Percentiles rank a stretch among this genome's conserved stretches.
phyloP scores from a whole-genome alignment of 495 filamentous ascomycete genomes.

The Neurospora intermedia region DNA sequence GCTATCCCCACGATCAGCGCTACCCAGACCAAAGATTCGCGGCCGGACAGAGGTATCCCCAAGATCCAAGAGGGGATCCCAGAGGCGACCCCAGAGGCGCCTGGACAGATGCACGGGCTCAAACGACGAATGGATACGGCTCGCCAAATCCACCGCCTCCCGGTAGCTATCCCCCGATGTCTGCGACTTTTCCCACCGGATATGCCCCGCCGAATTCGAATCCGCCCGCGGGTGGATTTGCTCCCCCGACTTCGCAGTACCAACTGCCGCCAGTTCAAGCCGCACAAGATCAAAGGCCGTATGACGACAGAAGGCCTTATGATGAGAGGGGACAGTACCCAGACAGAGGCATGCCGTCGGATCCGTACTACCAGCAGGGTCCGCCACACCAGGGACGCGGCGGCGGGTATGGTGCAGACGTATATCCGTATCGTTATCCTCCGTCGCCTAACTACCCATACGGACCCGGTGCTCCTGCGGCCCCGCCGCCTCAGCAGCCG shows the following conservation, averaged over 20 bases:
- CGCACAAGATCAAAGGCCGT: slow-evolving; percentile 7
- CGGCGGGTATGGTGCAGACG: slow-evolving; percentile 1
- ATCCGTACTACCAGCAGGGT: slow-evolving; percentile 11
- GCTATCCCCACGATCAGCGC: slow-evolving; percentile 16
- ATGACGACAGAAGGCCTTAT: slow-evolving; percentile 5
- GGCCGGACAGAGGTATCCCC: slow-evolving; percentile 3
- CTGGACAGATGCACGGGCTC: neutral
- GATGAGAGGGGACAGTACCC: slow-evolving; percentile 7
- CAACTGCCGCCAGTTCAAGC: slow-evolving; percentile 6
- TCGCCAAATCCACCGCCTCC: neutral
- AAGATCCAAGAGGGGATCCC: slow-evolving; percentile 3
- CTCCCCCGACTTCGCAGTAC: slow-evolving; percentile 12
- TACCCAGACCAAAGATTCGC: slow-evolving; percentile 4
- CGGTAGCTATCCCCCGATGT: slow-evolving; percentile 6
- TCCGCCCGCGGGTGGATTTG: neutral
- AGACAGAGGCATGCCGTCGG: slow-evolving; percentile 3
- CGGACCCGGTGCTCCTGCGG: slow-evolving; percentile 11
- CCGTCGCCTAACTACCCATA: slow-evolving; percentile 13
- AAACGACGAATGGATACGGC: neutral
- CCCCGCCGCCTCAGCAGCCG: slow-evolving; percentile 13
- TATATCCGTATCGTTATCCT: slow-evolving; percentile 10
- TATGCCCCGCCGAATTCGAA: slow-evolving; percentile 8
- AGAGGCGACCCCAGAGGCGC: neutral
- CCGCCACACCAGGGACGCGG: slow-evolving; percentile 8
- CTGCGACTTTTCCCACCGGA: slow-evolving; percentile 12